Base-by-base conservation (phyloP, 2,329 filamentous ascomycete genomes). In the Sphaerostilbella broomeana region DNA sequence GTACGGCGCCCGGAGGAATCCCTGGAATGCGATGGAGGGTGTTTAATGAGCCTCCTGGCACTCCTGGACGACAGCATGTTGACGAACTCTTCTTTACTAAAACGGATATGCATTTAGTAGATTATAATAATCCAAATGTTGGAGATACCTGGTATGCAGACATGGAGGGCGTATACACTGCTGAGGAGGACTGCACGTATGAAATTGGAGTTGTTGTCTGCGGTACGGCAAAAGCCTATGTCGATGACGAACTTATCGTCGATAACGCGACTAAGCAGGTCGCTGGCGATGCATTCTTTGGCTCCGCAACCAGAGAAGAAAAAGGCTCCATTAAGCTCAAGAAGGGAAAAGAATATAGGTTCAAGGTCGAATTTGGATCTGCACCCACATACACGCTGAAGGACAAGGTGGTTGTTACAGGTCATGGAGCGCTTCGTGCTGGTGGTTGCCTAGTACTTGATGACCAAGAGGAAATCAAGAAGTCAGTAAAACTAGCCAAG, bases 121-220 rank as follows among this genome's bases (percentile, higher is more conserved):
- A 73, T 51, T 74, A 70, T 51, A 60, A 61, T 46, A 68, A 79
- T 55, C 65, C 71, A 12, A 69, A 74, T 40, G 59, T 79, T 31
- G 69, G 67, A 11, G 66, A 67, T 3, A 59, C 72, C 2, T 81
- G 72, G 68, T 81, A 77, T 42, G 73, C 73, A 20, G 73, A 79
- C 35, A 67, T 81, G 48, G 77, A 82, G 48, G 77, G 76, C 16
- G 69, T 64, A 4, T 69, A 80, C 35, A 72, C 73, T 2, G 72
- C 79, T 2, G 73, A 80, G 4, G 72, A 79, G 46, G 74, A 77
- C 47, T 70, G 70, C 27, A 62, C 69, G 2, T 84, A 78, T 56
- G 77, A 84, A 51, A 73, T 85, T 40, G 75, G 79, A n/a, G 64
- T 82, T 18, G 75, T 77, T 5, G 79, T 84, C 6, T 73, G 72